phyloP scores from a whole-genome alignment of 1,139 yeast genomes.

The Hansenula lynferdii region DNA sequence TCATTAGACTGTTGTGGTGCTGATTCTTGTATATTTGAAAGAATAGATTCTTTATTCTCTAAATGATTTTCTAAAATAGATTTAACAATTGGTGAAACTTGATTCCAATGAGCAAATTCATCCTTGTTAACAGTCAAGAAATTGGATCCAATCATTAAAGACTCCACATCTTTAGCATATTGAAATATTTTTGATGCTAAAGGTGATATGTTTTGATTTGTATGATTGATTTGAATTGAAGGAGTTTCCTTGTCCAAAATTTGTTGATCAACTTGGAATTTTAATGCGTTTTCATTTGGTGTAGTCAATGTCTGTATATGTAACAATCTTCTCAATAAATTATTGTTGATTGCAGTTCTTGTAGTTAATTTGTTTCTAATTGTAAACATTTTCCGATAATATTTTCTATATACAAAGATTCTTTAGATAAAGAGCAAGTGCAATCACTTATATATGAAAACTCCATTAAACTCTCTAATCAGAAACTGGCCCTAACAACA shows the following conservation, averaged over 20 bases:
- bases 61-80: slow-evolving; percentile 79
- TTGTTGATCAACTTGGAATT: slow-evolving; percentile 39
- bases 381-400: background rate
- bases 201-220: slow-evolving; percentile 76
- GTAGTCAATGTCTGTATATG: slow-evolving; percentile 61
- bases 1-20: too few species aligned
- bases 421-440: too few species aligned
- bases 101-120: slow-evolving; percentile 61
- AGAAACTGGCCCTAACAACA: too few species aligned
- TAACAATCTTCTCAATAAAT: slow-evolving; percentile 12
- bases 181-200: slow-evolving; percentile 76
- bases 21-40: too few species aligned
- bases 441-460: too few species aligned
- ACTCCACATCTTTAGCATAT: slow-evolving; percentile 56
- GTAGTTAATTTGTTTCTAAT: background rate
- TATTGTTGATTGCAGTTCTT: background rate
- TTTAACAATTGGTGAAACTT: slow-evolving; percentile 85
- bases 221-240: slow-evolving; percentile 50
- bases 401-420: too few species aligned
- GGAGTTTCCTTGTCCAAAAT: slow-evolving; percentile 14
- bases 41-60: slow-evolving; percentile 65
- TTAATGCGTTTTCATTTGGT: slow-evolving; percentile 90
- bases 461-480: too few species aligned
- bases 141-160: slow-evolving; percentile 82
- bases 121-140: slow-evolving; percentile 84